These are phyloP conservation scores for Durusdinium trenchii DNA, from an alignment of 73 alveolate genomes.

Conservation along the genomic window DNA sequence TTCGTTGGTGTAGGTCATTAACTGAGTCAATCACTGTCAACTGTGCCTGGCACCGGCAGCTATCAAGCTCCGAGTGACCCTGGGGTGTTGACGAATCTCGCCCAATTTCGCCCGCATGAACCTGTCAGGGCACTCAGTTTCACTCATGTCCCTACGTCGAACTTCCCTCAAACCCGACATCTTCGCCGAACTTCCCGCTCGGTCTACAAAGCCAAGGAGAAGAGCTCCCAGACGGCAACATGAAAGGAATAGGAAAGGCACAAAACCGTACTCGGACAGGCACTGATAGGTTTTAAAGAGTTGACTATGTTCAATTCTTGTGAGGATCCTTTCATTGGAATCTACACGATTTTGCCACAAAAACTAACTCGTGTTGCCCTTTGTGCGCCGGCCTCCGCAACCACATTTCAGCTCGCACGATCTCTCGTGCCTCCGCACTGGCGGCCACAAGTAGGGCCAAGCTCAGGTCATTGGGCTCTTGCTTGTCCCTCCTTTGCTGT, in stretches of 20 bases:
- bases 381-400: not conserved
- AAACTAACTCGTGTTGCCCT: not conserved
- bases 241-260: not conserved
- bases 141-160: no score
- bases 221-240: no score
- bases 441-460: slow-evolving; percentile 67
- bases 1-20: not conserved
- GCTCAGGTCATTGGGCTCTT: slow-evolving; percentile 5
- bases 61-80: slow-evolving; percentile 8
- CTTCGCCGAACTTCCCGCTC: no score
- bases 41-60: slow-evolving; percentile 31
- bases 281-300: no score
- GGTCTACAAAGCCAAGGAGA: no score
- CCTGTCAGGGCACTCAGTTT: no score
- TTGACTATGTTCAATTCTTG: not conserved
- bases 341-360: not conserved
- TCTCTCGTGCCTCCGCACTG: slow-evolving; percentile 64
- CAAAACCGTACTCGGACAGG: not conserved
- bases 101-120: not conserved
- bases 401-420: slow-evolving; percentile 67
- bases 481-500: not conserved
- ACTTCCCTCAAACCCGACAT: no score
- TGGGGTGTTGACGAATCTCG: slow-evolving; percentile 17
- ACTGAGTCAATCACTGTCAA: not conserved
- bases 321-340: not conserved